These are phyloP conservation scores for Anthoceros angustus DNA, from an alignment of 225 moss, liverwort and hornwort species.

Conservation along the genomic window DNA sequence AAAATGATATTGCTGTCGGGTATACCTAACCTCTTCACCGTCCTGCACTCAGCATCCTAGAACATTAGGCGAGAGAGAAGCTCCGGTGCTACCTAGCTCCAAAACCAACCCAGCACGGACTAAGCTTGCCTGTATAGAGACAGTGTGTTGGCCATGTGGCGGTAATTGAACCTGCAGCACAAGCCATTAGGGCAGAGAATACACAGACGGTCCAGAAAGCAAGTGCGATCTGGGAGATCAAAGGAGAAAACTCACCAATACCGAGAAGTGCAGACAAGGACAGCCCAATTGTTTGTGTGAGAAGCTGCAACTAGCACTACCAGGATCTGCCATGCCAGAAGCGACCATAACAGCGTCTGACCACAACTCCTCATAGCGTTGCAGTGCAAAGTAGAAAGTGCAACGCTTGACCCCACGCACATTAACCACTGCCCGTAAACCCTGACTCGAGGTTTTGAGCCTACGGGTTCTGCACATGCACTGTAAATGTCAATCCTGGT, in stretches of 20 bases:
- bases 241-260: slow-evolving; percentile 37
- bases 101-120: not conserved
- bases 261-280: slow-evolving; percentile 83
- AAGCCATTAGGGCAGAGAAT: not conserved
- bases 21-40: slow-evolving; percentile 87
- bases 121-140: slow-evolving; percentile 70
- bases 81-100: not conserved
- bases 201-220: not conserved
- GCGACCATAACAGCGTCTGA: not conserved
- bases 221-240: not conserved
- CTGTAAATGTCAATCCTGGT: too few relatives aligned
- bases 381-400: not conserved
- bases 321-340: not conserved
- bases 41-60: slow-evolving; percentile 40
- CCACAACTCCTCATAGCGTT: not conserved
- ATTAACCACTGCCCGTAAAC: too few relatives aligned
- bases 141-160: slow-evolving; percentile 89
- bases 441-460: too few relatives aligned
- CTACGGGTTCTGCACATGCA: too few relatives aligned
- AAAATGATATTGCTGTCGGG: slow-evolving; percentile 89
- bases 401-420: not conserved
- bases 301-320: slow-evolving; percentile 17
- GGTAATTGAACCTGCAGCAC: slow-evolving; percentile 66
- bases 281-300: slow-evolving; percentile 94
- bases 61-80: slow-evolving; percentile 3